phyloP scores from a whole-genome alignment of 305 asterid species.

The Lippia alba region DNA sequence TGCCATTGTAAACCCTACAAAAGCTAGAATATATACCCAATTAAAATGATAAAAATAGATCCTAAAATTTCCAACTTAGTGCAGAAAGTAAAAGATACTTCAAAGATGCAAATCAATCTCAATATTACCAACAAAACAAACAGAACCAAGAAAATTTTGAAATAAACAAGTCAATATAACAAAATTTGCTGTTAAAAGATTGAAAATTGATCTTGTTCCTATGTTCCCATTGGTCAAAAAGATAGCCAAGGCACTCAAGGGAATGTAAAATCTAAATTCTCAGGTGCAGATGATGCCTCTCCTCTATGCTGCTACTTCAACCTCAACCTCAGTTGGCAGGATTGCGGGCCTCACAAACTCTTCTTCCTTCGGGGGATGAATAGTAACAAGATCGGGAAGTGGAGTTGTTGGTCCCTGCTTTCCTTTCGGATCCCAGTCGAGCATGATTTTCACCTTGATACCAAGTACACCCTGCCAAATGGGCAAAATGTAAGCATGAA shows the following conservation, averaged over 20 bases:
- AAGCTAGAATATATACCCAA: too few species aligned
- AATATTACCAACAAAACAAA: not conserved
- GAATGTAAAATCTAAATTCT: conserved; percentile 6
- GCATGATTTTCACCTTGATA: conserved; percentile 63
- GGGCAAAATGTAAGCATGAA: not conserved
- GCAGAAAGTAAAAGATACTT: not conserved
- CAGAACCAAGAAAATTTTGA: not conserved
- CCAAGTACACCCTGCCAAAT: conserved; percentile 51
- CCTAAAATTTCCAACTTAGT: too few species aligned
- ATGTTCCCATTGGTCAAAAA: conserved; percentile 24
- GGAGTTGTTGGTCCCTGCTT: conserved; percentile 56
- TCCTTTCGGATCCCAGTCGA: conserved; percentile 63
- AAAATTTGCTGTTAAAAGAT: conserved; percentile 9
- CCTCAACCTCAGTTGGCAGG: conserved; percentile 44
- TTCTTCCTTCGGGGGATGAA: conserved; percentile 58
- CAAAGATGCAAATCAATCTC: not conserved
- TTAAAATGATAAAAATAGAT: too few species aligned
- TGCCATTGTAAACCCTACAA: too few species aligned
- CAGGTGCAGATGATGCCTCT: conserved; percentile 4
- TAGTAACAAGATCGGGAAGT: conserved; percentile 54
- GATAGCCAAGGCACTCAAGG: conserved; percentile 6
- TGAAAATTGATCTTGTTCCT: conserved; percentile 11
- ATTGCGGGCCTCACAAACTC: conserved; percentile 36
- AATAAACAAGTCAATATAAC: conserved; percentile 17
- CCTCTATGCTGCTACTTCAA: conserved; percentile 37